Percentiles rank a stretch among this genome's conserved stretches.
Conservation (phyloP, 2,329 filamentous ascomycete species). For the Aspergillus latus region DNA sequence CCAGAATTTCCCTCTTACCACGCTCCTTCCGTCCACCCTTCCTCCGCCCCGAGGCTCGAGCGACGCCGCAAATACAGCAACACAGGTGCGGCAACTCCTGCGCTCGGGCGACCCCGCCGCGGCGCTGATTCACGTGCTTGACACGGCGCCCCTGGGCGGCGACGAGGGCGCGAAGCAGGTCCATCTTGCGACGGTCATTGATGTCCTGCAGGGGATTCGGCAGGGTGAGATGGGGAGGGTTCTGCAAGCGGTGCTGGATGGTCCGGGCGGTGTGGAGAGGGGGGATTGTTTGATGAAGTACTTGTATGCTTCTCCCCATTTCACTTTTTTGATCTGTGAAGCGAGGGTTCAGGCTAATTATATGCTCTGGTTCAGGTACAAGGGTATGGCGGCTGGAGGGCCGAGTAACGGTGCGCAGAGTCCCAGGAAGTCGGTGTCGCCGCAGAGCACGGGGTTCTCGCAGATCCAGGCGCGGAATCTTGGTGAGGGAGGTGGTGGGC, state of each 20-base stretch:
- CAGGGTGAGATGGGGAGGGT: constrained; percentile 93
- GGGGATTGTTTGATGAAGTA: constrained; percentile 98
- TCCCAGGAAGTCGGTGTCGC: constrained; percentile 58
- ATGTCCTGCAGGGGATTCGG: constrained; percentile 94
- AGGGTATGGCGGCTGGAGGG: constrained; percentile 69
- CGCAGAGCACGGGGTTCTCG: constrained; percentile 84
- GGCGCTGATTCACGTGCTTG: constrained; percentile 77
- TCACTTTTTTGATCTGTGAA: background rate
- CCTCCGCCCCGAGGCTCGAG: constrained; percentile 69
- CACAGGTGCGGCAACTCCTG: constrained; percentile 83
- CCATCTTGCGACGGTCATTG: constrained; percentile 82
- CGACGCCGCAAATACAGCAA: constrained; percentile 74
- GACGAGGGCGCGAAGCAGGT: constrained; percentile 67
- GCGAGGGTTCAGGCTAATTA: constrained; percentile 2
- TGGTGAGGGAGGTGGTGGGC: constrained; percentile 69
- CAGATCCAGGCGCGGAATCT: constrained; percentile 65
- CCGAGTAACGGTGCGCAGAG: constrained; percentile 45
- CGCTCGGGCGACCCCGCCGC: constrained; percentile 85
- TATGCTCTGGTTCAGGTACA: constrained; percentile 62
- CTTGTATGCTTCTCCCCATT: constrained; percentile 59
- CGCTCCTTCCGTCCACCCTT: constrained; percentile 72
- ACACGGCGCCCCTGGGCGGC: constrained; percentile 71
- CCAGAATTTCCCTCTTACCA: constrained; percentile 84
- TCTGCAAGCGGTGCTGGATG: constrained; percentile 74
- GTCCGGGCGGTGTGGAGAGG: constrained; percentile 77